These are phyloP conservation scores for Larix sibirica DNA, from an alignment of 83 land plant species.

Conservation along the genomic window DNA sequence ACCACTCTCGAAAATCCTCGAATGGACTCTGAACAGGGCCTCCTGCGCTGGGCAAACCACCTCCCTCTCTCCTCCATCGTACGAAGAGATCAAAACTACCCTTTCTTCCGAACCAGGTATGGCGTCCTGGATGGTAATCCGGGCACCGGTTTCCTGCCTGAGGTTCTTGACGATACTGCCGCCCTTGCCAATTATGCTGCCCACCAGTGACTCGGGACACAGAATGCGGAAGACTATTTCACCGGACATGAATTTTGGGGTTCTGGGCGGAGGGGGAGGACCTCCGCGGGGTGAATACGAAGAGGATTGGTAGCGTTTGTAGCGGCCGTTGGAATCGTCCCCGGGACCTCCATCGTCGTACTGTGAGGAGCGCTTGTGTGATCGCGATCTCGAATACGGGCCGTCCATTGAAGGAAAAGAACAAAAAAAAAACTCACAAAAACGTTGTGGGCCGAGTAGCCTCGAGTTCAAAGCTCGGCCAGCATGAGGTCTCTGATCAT, in stretches of 20 bases:
- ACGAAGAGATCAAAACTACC: conserved; percentile 45
- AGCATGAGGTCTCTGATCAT: too few species aligned
- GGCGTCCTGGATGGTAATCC: conserved; percentile 50
- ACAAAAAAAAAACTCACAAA: too few species aligned
- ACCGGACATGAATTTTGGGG: conserved; percentile 3
- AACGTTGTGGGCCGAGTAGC: too few species aligned
- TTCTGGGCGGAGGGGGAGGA: not conserved
- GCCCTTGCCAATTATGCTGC: conserved; percentile 56
- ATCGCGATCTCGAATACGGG: conserved; percentile 20
- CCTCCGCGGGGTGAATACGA: conserved; percentile 10
- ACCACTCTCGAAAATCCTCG: conserved; percentile 35
- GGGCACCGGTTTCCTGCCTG: conserved; percentile 51
- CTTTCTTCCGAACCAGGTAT: conserved; percentile 44
- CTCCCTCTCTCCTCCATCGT: conserved; percentile 17
- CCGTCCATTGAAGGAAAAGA: conserved; percentile 16
- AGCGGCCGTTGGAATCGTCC: conserved; percentile 13
- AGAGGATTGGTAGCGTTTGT: conserved; percentile 18
- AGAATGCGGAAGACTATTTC: conserved; percentile 42
- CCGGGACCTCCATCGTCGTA: conserved; percentile 18
- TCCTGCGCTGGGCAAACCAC: conserved; percentile 43
- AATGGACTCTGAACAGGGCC: conserved; percentile 50
- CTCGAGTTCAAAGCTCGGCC: too few species aligned
- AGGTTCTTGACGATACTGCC: conserved; percentile 48
- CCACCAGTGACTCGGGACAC: conserved; percentile 42
- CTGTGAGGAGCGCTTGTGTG: conserved; percentile 18